These are phyloP conservation scores for Porphyrellus sp. DNA, from an alignment of 1,284 basidiomycete genomes.

Conservation along the genomic window DNA sequence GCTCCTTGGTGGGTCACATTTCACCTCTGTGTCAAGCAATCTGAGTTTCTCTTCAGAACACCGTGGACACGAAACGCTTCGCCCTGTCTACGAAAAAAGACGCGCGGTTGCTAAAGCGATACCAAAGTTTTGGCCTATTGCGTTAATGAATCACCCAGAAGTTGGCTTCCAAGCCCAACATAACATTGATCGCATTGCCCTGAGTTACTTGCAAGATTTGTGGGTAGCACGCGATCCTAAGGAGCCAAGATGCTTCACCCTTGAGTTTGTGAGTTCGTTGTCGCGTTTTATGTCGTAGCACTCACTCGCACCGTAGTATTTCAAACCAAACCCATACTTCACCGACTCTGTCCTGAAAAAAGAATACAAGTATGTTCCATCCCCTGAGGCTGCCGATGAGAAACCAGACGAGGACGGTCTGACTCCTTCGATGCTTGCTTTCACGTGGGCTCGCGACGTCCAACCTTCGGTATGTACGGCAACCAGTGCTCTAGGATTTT, in stretches of 20 bases:
- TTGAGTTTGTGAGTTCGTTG: constrained; percentile 69
- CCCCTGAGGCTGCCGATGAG: constrained; percentile 50
- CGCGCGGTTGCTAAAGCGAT: constrained; percentile 63
- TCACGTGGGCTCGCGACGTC: constrained; percentile 74
- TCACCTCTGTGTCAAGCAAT: constrained; percentile 7
- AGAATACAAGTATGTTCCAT: constrained; percentile 69
- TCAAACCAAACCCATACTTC: constrained; percentile 83
- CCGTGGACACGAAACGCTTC: constrained; percentile 52
- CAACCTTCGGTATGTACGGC: constrained; percentile 51
- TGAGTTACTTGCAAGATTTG: constrained; percentile 76
- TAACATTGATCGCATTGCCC: constrained; percentile 64
- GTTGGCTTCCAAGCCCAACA: constrained; percentile 65
- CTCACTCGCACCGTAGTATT: constrained; percentile 48
- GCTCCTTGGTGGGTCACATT: constrained; percentile 55
- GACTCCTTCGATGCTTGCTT: constrained; percentile 70
- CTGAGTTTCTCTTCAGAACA: constrained; percentile 50
- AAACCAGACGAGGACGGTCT: constrained; percentile 69
- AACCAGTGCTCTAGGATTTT: not conserved
- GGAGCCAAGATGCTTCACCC: constrained; percentile 69
- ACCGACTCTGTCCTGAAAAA: constrained; percentile 70
- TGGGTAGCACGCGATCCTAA: constrained; percentile 66
- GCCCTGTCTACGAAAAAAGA: constrained; percentile 64
- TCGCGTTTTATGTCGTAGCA: not conserved
- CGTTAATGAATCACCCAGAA: constrained; percentile 65
- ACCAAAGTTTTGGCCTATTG: constrained; percentile 75